A percentile compares a stretch with the other conserved stretches of the same genome.
Evolutionary conservation across 805 yeast species (phyloP).

Genomic region (Saccharomycopsis sp.): DNA sequence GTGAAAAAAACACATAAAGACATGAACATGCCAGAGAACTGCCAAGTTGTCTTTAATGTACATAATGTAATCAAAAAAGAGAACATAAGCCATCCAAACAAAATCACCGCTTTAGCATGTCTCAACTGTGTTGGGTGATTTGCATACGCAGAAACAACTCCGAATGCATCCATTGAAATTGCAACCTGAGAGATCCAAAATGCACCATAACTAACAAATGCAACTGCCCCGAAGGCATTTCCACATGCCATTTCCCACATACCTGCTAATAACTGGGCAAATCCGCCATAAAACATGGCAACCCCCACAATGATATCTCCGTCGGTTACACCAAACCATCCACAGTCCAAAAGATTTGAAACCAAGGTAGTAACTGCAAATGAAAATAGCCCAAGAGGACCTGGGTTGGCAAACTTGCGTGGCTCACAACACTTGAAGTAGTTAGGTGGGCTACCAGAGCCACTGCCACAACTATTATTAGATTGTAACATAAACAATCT

Average conservation of each 20-base stretch:
- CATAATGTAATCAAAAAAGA: slow-evolving; percentile 39
- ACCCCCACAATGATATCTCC: slow-evolving; percentile 52
- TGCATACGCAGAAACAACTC: slow-evolving; percentile 38
- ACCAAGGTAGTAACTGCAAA: slow-evolving; percentile 61
- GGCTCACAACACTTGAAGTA: background rate
- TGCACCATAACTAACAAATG: slow-evolving; percentile 40
- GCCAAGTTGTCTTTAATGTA: slow-evolving; percentile 57
- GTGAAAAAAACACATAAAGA: slow-evolving; percentile 27
- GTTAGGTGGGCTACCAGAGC: background rate
- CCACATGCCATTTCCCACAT: slow-evolving; percentile 62
- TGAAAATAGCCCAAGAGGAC: slow-evolving; percentile 52
- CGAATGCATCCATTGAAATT: slow-evolving; percentile 44
- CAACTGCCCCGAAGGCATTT: slow-evolving; percentile 59
- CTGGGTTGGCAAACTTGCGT: slow-evolving; percentile 45
- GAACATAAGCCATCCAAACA: slow-evolving; percentile 45
- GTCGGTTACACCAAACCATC: slow-evolving; percentile 49
- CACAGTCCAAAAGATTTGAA: slow-evolving; percentile 46
- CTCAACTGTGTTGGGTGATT: slow-evolving; percentile 31
- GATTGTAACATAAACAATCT: background rate
- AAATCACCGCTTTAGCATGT: slow-evolving; percentile 41
- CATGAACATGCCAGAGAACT: slow-evolving; percentile 52
- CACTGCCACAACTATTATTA: background rate
- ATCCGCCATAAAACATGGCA: slow-evolving; percentile 60
- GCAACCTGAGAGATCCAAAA: slow-evolving; percentile 65
- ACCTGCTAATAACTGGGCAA: slow-evolving; percentile 57